phyloP scores from a whole-genome alignment of 2,329 filamentous ascomycete genomes.

The Chaetomium globosum region DNA sequence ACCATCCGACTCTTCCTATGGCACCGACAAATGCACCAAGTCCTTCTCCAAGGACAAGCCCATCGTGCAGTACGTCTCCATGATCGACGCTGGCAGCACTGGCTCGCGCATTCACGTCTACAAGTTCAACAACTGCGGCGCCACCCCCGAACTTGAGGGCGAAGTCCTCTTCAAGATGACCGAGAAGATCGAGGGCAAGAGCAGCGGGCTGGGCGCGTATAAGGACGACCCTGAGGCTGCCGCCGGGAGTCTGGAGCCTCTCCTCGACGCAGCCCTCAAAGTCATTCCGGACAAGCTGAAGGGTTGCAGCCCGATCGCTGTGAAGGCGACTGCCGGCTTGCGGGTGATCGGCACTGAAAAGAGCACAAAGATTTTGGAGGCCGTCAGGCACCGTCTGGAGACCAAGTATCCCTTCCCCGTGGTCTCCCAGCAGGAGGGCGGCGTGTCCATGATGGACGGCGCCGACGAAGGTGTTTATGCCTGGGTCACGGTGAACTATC shows the following conservation, averaged over 20 bases:
- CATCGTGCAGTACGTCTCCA: slow-evolving; percentile 94
- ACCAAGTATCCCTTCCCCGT: slow-evolving; percentile 92
- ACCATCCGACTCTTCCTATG: slow-evolving; percentile 63
- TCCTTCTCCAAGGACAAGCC: slow-evolving; percentile 87
- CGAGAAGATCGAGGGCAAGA: slow-evolving; percentile 71
- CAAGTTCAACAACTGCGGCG: slow-evolving; percentile 97
- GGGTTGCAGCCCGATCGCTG: slow-evolving; percentile 90
- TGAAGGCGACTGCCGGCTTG: slow-evolving; percentile 94
- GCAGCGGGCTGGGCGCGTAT: slow-evolving; percentile 77
- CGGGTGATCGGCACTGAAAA: slow-evolving; percentile 81
- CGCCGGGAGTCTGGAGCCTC: slow-evolving; percentile 82
- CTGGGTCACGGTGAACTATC: slow-evolving; percentile 99
- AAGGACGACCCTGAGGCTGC: slow-evolving; percentile 82
- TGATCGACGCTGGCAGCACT: slow-evolving; percentile 98
- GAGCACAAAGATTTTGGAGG: slow-evolving; percentile 80
- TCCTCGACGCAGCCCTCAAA: slow-evolving; percentile 83
- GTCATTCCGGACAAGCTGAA: slow-evolving; percentile 86
- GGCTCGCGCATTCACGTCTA: slow-evolving; percentile 98
- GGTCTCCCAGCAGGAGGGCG: slow-evolving; percentile 78
- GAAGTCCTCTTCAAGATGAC: slow-evolving; percentile 90
- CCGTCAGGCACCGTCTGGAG: slow-evolving; percentile 83
- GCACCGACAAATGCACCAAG: slow-evolving; percentile 75
- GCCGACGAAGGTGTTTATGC: slow-evolving; percentile 97
- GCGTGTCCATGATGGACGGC: slow-evolving; percentile 96
- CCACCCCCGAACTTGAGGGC: slow-evolving; percentile 89